Percentiles rank a stretch among this genome's conserved stretches.
These are phyloP conservation scores for Cytidiella melzeri DNA, from an alignment of 768 basidiomycete species.

Conservation along the genomic window DNA sequence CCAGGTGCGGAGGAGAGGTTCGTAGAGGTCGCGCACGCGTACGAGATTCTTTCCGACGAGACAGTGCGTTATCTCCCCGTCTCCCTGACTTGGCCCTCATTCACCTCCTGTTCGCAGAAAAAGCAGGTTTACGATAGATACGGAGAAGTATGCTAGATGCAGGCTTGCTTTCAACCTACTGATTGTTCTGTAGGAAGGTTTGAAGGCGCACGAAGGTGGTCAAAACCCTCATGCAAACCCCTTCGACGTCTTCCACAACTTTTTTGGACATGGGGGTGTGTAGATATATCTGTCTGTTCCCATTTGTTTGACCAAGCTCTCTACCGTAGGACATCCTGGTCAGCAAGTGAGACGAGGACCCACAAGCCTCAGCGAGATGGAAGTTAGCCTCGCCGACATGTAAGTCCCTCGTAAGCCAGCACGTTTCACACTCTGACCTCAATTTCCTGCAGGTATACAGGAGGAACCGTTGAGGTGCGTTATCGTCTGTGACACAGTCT, in stretches of 20 bases:
- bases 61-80: constrained; percentile 41
- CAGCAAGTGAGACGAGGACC: constrained; percentile 69
- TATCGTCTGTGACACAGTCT: neutral
- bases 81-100: neutral
- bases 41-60: constrained; percentile 88
- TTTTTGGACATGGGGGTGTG: constrained; percentile 74
- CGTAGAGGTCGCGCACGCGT: constrained; percentile 89
- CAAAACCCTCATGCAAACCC: constrained; percentile 73
- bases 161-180: neutral
- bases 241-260: constrained; percentile 89
- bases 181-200: constrained; percentile 56
- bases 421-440: constrained; percentile 6
- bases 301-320: neutral
- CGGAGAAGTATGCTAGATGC: constrained; percentile 57
- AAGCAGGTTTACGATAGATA: constrained; percentile 89
- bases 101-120: constrained; percentile 47
- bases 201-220: constrained; percentile 89
- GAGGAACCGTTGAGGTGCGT: constrained; percentile 76
- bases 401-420: constrained; percentile 30
- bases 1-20: constrained; percentile 78
- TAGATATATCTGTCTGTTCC: neutral
- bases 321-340: constrained; percentile 29
- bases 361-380: constrained; percentile 73
- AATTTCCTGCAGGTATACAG: constrained; percentile 56
- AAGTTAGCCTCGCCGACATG: constrained; percentile 84